phyloP scores from a whole-genome alignment of 2,329 filamentous ascomycete species.

The Fragosphaeria purpurea region DNA sequence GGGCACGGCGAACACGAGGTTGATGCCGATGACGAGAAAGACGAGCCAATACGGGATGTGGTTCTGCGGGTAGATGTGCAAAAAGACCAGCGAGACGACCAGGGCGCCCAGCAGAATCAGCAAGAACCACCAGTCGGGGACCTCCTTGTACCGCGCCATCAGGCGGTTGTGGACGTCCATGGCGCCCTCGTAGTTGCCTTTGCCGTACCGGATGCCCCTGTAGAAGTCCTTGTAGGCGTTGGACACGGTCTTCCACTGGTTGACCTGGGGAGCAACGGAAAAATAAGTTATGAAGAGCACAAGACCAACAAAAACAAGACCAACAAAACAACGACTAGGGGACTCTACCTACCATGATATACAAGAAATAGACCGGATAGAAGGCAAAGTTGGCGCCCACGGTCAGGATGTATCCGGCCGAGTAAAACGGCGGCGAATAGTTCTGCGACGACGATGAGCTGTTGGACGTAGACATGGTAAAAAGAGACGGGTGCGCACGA shows the following conservation, averaged over 20 bases:
- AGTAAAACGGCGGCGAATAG: slow-evolving; percentile 36
- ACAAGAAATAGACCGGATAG: slow-evolving; percentile 33
- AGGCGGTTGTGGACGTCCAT: slow-evolving; percentile 32
- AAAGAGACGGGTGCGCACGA: too few species aligned
- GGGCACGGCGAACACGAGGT: slow-evolving; percentile 32
- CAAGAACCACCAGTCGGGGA: slow-evolving; percentile 41
- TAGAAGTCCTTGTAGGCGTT: slow-evolving; percentile 30
- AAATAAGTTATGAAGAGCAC: too few species aligned
- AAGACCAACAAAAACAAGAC: too few species aligned
- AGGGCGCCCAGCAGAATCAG: slow-evolving; percentile 24
- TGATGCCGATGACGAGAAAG: slow-evolving; percentile 25
- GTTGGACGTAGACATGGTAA: too few species aligned
- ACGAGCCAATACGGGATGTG: slow-evolving; percentile 21
- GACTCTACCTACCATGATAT: slow-evolving; percentile 28
- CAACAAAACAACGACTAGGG: slow-evolving; percentile 8
- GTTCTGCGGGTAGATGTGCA: slow-evolving; percentile 21
- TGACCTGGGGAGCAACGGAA: slow-evolving; percentile 12
- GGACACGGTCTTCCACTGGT: slow-evolving; percentile 28
- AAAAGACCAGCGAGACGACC: slow-evolving; percentile 22
- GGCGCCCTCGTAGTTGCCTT: slow-evolving; percentile 30
- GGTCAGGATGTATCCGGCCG: slow-evolving; percentile 30
- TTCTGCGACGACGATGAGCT: not conserved
- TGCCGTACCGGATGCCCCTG: slow-evolving; percentile 26
- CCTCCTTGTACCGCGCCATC: slow-evolving; percentile 34
- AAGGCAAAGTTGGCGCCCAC: slow-evolving; percentile 34